Conservation (phyloP, 345 rosid species). For the Laguncularia racemosa region DNA sequence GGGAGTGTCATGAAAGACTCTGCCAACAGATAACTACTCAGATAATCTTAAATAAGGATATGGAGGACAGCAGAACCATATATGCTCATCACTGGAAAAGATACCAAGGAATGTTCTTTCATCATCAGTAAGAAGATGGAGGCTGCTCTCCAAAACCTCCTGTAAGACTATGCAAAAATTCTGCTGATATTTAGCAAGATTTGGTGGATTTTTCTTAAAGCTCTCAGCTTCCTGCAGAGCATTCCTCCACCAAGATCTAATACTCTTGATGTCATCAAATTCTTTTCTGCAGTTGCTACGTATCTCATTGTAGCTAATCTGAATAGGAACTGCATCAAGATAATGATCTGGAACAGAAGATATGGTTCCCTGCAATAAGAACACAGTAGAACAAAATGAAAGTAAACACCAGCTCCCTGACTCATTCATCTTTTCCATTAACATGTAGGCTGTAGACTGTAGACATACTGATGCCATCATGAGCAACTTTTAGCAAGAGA, state of each 20-base stretch:
- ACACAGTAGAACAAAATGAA: not conserved
- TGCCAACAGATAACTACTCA: constrained; percentile 28
- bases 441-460: not conserved
- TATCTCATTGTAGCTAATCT: constrained; percentile 34
- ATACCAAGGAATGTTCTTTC: constrained; percentile 68
- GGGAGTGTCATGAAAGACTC: constrained; percentile 61
- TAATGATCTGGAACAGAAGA: constrained; percentile 44
- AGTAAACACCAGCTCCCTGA: not conserved
- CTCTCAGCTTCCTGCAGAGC: constrained; percentile 47
- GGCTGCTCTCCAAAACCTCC: constrained; percentile 55
- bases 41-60: constrained; percentile 2
- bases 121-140: constrained; percentile 54
- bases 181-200: constrained; percentile 48
- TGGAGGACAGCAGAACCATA: constrained; percentile 4
- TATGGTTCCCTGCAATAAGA: constrained; percentile 55
- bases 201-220: constrained; percentile 35
- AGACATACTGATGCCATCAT: no score
- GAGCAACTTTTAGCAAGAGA: no score
- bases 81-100: constrained; percentile 5
- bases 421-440: not conserved
- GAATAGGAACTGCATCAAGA: constrained; percentile 57
- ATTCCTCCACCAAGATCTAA: constrained; percentile 47
- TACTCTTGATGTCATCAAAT: constrained; percentile 21
- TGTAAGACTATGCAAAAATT: constrained; percentile 59
- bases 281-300: constrained; percentile 20